Conservation (phyloP, 805 yeast species). For the Starmerella apicola region DNA sequence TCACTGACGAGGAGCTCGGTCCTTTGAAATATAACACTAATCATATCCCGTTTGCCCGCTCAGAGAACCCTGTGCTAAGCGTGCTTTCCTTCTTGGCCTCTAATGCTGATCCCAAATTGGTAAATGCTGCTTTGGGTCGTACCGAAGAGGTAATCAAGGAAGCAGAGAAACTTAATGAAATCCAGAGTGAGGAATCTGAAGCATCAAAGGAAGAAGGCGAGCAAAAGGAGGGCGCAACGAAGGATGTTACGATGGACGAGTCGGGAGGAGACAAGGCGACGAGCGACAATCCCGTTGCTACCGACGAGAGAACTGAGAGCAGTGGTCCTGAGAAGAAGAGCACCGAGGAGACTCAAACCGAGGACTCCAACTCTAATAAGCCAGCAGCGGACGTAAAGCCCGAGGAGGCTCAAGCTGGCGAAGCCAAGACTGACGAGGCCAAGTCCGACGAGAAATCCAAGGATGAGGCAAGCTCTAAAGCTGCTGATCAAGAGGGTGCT, state of each 20-base stretch:
- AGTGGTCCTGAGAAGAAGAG: not conserved
- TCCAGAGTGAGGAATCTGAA: not conserved
- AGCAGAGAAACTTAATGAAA: slow-evolving; percentile 41
- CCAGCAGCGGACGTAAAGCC: not conserved
- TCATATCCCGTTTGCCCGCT: slow-evolving; percentile 69
- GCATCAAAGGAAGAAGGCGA: slow-evolving; percentile 7
- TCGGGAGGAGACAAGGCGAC: no score
- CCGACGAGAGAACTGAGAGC: no score
- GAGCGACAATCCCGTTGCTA: not conserved
- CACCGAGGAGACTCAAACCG: not conserved
- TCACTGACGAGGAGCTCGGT: slow-evolving; percentile 46
- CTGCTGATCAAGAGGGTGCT: not conserved
- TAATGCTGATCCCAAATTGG: slow-evolving; percentile 74
- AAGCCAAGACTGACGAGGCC: not conserved
- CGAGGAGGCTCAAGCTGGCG: not conserved
- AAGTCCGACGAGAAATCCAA: not conserved
- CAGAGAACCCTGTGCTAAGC: slow-evolving; percentile 87
- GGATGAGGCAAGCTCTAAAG: not conserved
- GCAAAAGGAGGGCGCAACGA: not conserved
- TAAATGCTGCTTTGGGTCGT: slow-evolving; percentile 57
- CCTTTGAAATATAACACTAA: slow-evolving; percentile 65
- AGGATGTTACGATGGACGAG: no score
- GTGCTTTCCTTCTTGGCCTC: slow-evolving; percentile 82
- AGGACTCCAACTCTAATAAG: not conserved
- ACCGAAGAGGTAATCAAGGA: slow-evolving; percentile 31